These are phyloP conservation scores for Phaeomoniella chlamydospora DNA, from an alignment of 2,329 filamentous ascomycete genomes.

Conservation along the genomic window DNA sequence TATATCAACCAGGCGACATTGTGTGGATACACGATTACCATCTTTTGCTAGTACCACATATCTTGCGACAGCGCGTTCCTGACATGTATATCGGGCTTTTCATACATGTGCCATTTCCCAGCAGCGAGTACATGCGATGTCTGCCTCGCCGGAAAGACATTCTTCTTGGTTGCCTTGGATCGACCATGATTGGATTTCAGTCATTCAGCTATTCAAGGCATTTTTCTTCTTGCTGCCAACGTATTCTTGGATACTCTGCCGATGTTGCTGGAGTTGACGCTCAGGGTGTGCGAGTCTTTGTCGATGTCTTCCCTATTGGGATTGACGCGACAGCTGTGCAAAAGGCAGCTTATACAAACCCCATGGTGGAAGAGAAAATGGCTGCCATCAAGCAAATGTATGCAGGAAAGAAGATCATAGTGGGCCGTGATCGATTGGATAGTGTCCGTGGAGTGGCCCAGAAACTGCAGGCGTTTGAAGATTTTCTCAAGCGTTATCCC, in stretches of 20 bases:
- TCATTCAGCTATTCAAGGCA: slow-evolving; percentile 91
- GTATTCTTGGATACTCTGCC: slow-evolving; percentile 79
- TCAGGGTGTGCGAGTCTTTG: slow-evolving; percentile 75
- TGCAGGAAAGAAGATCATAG: slow-evolving; percentile 83
- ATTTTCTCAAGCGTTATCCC: slow-evolving; percentile 78
- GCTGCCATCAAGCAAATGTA: slow-evolving; percentile 62
- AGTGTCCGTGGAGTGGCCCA: slow-evolving; percentile 88
- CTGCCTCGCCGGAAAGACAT: slow-evolving; percentile 79
- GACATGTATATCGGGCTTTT: slow-evolving; percentile 93
- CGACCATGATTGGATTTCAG: slow-evolving; percentile 91
- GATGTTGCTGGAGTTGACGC: slow-evolving; percentile 75
- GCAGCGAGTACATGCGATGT: slow-evolving; percentile 87
- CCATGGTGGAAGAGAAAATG: slow-evolving; percentile 56
- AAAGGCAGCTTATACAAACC: slow-evolving; percentile 55
- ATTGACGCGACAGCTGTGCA: slow-evolving; percentile 78
- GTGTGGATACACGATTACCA: slow-evolving; percentile 92
- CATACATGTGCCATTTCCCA: slow-evolving; percentile 86
- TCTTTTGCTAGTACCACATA: slow-evolving; percentile 73
- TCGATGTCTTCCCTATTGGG: slow-evolving; percentile 88
- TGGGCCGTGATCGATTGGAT: slow-evolving; percentile 86
- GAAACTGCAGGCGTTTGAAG: slow-evolving; percentile 87
- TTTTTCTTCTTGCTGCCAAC: slow-evolving; percentile 85
- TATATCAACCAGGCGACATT: slow-evolving; percentile 85
- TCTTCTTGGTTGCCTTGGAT: slow-evolving; percentile 73
- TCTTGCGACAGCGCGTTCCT: slow-evolving; percentile 72